Base-by-base conservation (phyloP, 805 yeast genomes). In the Candida piceae region DNA sequence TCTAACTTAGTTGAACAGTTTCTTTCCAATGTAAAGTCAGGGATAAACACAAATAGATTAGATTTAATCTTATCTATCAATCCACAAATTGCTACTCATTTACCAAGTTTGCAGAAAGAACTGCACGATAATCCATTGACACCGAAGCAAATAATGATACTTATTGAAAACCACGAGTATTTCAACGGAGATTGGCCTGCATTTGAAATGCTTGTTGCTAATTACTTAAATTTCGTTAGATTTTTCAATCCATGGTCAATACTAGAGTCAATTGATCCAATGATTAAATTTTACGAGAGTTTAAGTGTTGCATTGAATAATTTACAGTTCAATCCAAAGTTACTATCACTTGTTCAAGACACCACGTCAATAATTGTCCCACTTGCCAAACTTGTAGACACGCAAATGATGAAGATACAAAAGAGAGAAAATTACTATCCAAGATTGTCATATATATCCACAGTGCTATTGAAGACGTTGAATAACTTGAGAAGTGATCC, bases 221-320 rank as follows among this genome's bases (percentile, higher is more conserved):
- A 67, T 15, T 78, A 72, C 46, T 48, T 78, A 10, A 49, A 55
- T 22, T 60, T 69, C 22, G 58, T 70, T 18, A 60, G 73, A 36
- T 76, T 75, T 47, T 44, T 78, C 32, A 70, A 78, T 45, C 79
- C 84, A 0, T 67, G 74, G 73, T 76, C 83, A 1, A 39, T 64
- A 1, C 49, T 76, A 4, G 68, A 67, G 25, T 74, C 80, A 1
- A 76, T 76, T 42, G 84, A 78, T 52, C 55, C 76, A 30, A 63
- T 73, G 42, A 64, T 76, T 7, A 52, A 55, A 12, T 75, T 62
- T 41, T 56, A 70, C 32, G 72, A 69, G 36, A 70, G 70, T 41
- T 46, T 76, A 22, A 60, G 78, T 2, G 54, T 68, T 7, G 74
- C 79, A 4, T 65, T 76, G 48, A 67, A 62, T 49, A 74, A 76